Percentiles rank a stretch among this genome's conserved stretches.
phyloP scores from a whole-genome alignment of 352 stramenopile species.

The Elongisporangium anandrum region DNA sequence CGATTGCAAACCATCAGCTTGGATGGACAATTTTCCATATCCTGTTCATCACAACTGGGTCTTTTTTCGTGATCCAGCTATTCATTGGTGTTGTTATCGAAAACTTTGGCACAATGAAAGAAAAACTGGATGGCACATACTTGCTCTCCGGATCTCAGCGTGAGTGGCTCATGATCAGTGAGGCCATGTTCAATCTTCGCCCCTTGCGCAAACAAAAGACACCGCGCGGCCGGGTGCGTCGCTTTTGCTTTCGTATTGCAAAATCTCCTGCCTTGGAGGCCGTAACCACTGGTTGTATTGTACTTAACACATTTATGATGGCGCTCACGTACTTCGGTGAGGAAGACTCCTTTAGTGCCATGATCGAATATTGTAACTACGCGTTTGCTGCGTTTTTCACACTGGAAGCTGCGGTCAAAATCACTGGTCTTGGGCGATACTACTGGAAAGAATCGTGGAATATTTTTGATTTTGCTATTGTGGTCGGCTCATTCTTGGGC shows the following conservation, averaged over 20 bases:
- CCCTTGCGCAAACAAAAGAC: slow-evolving; percentile 36
- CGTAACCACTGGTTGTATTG: slow-evolving; percentile 77
- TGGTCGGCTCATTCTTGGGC: slow-evolving; percentile 35
- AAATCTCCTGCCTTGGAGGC: slow-evolving; percentile 59
- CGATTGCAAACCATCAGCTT: slow-evolving; percentile 60
- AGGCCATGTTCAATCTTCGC: slow-evolving; percentile 33
- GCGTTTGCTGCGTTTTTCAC: slow-evolving; percentile 82
- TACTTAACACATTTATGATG: slow-evolving; percentile 86
- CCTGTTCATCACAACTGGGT: slow-evolving; percentile 81
- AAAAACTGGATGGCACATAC: slow-evolving; percentile 51
- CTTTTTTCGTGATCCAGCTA: slow-evolving; percentile 90
- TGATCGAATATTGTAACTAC: slow-evolving; percentile 74
- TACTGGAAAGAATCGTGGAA: slow-evolving; percentile 86
- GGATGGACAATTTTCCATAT: slow-evolving; percentile 85
- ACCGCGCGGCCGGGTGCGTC: slow-evolving; percentile 29
- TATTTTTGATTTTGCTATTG: slow-evolving; percentile 78
- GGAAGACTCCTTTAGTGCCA: slow-evolving; percentile 37
- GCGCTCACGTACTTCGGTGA: slow-evolving; percentile 82
- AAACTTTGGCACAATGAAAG: slow-evolving; percentile 84
- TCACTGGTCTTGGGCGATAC: slow-evolving; percentile 55
- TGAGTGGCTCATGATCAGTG: slow-evolving; percentile 69
- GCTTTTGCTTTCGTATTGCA: slow-evolving; percentile 37
- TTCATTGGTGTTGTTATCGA: slow-evolving; percentile 92
- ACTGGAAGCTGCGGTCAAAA: slow-evolving; percentile 75
- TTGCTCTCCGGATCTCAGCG: slow-evolving; percentile 72